Conservation (phyloP, 2,329 filamentous ascomycete species). For the Biscogniauxia sp. region DNA sequence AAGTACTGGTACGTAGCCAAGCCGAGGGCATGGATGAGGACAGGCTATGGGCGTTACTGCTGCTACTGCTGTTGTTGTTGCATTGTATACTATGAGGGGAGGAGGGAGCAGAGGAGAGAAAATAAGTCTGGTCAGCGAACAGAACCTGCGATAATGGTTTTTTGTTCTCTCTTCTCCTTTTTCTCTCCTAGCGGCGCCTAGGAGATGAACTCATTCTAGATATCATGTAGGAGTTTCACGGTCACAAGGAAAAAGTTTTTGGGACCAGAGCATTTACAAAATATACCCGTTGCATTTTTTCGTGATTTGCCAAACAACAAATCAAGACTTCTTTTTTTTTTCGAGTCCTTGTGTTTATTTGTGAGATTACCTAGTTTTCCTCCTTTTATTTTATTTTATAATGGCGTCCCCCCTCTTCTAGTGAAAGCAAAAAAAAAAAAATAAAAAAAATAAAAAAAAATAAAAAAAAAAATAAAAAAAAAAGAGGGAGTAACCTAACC, state of each 20-base stretch:
- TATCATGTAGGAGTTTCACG: constrained; percentile 28
- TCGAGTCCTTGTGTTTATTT: background rate
- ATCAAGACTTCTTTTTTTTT: constrained; percentile 1
- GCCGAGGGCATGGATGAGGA: background rate
- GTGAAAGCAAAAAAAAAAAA: no score
- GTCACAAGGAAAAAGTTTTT: constrained; percentile 25
- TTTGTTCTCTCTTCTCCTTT: background rate
- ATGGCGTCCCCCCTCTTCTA: no score
- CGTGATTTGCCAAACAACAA: constrained; percentile 25
- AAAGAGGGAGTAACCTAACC: no score
- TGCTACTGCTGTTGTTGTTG: background rate
- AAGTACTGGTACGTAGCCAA: constrained; percentile 4
- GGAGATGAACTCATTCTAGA: constrained; percentile 2
- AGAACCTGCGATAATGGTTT: constrained; percentile 1
- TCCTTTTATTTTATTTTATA: no score
- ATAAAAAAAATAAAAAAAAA: no score
- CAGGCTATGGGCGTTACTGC: background rate
- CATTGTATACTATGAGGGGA: constrained; percentile 10
- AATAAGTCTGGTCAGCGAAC: background rate
- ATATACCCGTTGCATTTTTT: constrained; percentile 35
- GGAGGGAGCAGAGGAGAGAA: constrained; percentile 1
- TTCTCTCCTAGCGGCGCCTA: constrained; percentile 4
- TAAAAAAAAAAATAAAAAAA: no score
- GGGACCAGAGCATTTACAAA: constrained; percentile 25
- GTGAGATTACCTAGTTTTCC: no score